Evolutionary conservation across 2,329 filamentous ascomycete genomes (phyloP).

Genomic region (Seiridium cupressi): DNA sequence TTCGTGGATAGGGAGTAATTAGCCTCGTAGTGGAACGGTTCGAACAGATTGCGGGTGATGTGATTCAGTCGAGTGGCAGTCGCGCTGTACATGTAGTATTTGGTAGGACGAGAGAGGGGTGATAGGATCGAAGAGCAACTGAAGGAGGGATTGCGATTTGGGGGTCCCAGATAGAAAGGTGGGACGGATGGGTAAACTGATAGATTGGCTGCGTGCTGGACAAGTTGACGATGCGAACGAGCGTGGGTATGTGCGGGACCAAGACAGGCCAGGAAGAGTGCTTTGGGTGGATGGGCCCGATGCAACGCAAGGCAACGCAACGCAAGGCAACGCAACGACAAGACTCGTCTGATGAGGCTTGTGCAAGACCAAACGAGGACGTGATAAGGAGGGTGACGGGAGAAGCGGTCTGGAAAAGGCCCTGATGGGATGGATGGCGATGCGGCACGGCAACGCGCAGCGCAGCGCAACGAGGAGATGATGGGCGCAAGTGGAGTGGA

Average conservation of each 20-base stretch:
- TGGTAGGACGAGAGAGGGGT: conserved; percentile 6
- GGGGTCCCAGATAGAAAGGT: neutral
- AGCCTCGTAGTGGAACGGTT: no score
- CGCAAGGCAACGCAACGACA: no score
- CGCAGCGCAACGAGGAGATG: neutral
- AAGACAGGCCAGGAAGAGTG: neutral
- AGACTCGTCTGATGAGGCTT: neutral
- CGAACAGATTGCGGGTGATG: no score
- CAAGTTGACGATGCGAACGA: neutral
- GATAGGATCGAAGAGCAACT: neutral
- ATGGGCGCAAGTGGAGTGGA: neutral
- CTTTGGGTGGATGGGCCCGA: neutral
- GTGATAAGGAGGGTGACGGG: neutral
- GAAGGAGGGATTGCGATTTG: neutral
- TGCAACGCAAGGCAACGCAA: neutral
- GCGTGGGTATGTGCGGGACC: neutral
- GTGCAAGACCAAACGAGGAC: neutral
- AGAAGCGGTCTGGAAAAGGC: neutral
- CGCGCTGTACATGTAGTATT: neutral
- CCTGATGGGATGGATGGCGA: neutral
- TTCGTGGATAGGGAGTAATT: neutral
- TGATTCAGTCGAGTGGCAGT: neutral
- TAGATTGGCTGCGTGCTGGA: neutral
- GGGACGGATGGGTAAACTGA: conserved; percentile 6
- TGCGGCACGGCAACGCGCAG: neutral